phyloP scores from a whole-genome alignment of 306 rosid species.

The Acmispon strigosus region DNA sequence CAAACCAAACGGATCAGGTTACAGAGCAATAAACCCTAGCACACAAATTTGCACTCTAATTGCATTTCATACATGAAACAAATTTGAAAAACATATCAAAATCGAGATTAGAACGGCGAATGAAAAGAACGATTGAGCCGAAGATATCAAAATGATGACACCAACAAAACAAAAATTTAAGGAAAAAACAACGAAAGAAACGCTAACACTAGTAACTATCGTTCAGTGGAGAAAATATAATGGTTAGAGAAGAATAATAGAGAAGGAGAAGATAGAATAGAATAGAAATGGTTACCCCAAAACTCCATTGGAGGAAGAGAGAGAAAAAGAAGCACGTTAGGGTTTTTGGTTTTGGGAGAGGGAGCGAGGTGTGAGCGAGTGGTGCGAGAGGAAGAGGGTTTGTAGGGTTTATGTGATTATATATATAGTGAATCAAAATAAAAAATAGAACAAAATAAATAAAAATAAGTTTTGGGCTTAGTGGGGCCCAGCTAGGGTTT shows the following conservation, averaged over 20 bases:
- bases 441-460: too few relatives aligned
- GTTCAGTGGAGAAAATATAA: neutral
- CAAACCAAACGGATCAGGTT: neutral
- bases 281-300: constrained; percentile 52
- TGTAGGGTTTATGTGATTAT: constrained; percentile 12
- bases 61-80: neutral
- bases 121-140: neutral
- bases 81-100: neutral
- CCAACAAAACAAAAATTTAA: too few relatives aligned
- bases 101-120: neutral
- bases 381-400: neutral
- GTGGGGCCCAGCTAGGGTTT: constrained; percentile 36
- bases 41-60: neutral
- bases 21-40: neutral
- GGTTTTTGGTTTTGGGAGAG: constrained; percentile 24
- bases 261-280: neutral
- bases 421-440: neutral
- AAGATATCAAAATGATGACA: neutral
- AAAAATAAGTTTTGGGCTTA: neutral
- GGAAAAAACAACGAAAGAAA: too few relatives aligned
- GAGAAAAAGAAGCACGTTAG: constrained; percentile 2
- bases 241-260: neutral
- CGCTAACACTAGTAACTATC: neutral
- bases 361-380: neutral
- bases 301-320: constrained; percentile 50